Evolutionary conservation across 2,329 filamentous ascomycete species (phyloP).

Genomic region (Hymenoscyphus infarciens): DNA sequence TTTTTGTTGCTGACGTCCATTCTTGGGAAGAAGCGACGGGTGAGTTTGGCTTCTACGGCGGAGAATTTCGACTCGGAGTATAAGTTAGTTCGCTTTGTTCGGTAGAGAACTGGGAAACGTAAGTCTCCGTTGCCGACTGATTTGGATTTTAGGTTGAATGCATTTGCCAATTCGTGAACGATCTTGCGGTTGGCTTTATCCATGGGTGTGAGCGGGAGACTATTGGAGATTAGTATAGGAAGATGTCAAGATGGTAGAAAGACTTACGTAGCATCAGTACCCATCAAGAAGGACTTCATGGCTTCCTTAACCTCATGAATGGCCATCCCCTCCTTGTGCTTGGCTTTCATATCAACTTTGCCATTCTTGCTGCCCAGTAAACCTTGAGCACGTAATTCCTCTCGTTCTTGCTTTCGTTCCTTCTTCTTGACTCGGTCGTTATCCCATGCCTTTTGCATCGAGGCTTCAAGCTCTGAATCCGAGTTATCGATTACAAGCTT

Average conservation of each 20-base stretch:
- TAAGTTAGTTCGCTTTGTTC: slow-evolving; percentile 62
- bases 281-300: slow-evolving; percentile 66
- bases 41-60: slow-evolving; percentile 44
- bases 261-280: slow-evolving; percentile 58
- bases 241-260: slow-evolving; percentile 3
- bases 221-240: slow-evolving; percentile 36
- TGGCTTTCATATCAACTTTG: slow-evolving; percentile 57
- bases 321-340: slow-evolving; percentile 70
- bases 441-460: slow-evolving; percentile 57
- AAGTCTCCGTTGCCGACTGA: slow-evolving; percentile 71
- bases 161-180: slow-evolving; percentile 74
- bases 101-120: slow-evolving; percentile 74
- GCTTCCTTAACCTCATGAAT: slow-evolving; percentile 69
- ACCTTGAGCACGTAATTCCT: slow-evolving; percentile 63
- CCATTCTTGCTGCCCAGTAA: slow-evolving; percentile 56
- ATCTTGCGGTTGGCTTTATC: slow-evolving; percentile 71
- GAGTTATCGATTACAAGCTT: slow-evolving; percentile 51
- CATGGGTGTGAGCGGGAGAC: slow-evolving; percentile 78
- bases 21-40: slow-evolving; percentile 54
- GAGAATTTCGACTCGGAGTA: slow-evolving; percentile 58
- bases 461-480: slow-evolving; percentile 64
- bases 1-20: slow-evolving; percentile 42
- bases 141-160: slow-evolving; percentile 77
- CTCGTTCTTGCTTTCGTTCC: slow-evolving; percentile 64
- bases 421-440: slow-evolving; percentile 71